Evolutionary conservation across 768 basidiomycete genomes (phyloP).

Genomic region (Sporobolomyces roseus): DNA sequence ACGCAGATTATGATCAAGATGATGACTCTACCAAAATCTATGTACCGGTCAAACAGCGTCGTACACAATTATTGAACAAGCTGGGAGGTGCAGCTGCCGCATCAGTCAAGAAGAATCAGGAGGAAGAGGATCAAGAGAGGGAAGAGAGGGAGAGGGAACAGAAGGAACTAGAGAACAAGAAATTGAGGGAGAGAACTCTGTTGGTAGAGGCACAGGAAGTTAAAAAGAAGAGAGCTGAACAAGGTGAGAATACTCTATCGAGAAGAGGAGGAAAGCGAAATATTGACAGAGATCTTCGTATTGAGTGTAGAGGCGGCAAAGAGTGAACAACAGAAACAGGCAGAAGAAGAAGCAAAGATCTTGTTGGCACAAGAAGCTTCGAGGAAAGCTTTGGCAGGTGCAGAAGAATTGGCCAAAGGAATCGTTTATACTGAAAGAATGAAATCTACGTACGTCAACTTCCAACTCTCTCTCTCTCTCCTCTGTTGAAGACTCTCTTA

Average conservation of each 20-base stretch:
- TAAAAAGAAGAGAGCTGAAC: slow-evolving; percentile 71
- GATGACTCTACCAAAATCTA: slow-evolving; percentile 71
- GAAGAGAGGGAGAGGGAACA: slow-evolving; percentile 66
- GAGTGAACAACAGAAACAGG: slow-evolving; percentile 74
- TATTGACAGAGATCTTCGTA: background rate
- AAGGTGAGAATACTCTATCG: slow-evolving; percentile 56
- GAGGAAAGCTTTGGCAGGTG: slow-evolving; percentile 83
- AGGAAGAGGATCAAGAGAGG: slow-evolving; percentile 56
- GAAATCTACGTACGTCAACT: slow-evolving; percentile 72
- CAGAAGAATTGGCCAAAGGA: slow-evolving; percentile 86
- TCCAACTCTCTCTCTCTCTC: slow-evolving; percentile 10
- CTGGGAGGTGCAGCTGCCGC: slow-evolving; percentile 59
- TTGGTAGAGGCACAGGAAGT: slow-evolving; percentile 94
- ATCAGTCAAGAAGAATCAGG: slow-evolving; percentile 54
- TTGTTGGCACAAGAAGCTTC: slow-evolving; percentile 80
- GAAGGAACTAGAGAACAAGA: slow-evolving; percentile 71
- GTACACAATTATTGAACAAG: slow-evolving; percentile 73
- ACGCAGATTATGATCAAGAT: slow-evolving; percentile 46
- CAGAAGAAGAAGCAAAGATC: slow-evolving; percentile 85
- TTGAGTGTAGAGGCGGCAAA: slow-evolving; percentile 68
- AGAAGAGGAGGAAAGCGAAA: background rate
- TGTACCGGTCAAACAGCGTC: slow-evolving; percentile 77
- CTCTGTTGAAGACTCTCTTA: background rate
- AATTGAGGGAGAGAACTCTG: slow-evolving; percentile 72
- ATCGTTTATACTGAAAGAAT: slow-evolving; percentile 84